Evolutionary conservation across 1,284 basidiomycete species (phyloP), one percentile per base, ranked within the genome.

Genomic region (Tilletia walkeri): DNA sequence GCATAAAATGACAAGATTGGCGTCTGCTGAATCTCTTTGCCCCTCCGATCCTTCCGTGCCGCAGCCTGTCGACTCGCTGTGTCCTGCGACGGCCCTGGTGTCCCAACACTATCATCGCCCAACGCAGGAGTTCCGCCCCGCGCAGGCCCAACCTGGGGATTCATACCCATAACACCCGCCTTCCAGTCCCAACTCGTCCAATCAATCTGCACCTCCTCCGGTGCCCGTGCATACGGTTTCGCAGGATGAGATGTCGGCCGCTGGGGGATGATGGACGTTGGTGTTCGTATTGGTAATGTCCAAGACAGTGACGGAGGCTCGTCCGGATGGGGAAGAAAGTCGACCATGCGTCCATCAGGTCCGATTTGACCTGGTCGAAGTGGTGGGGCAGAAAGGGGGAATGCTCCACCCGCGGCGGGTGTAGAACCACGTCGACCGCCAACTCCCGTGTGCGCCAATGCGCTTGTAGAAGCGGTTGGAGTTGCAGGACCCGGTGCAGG

Each of bases 1-100:
- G 79, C 75, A 75, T 78, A 79, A 63, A 83, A 83, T 0, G 78
- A 81, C 54, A 73, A 72, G 59, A 78, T 74, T 16, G 82, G 76
- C n/a, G 78, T 77, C 73, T 83, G 81, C 54, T 80, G 70, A 34
- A 50, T 50, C 45, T 66, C 65, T 24, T 66, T 67, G 2, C 65
- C 65, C 65, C 49, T 66, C 12, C 34, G 39, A 50, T 66, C 59
- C 16, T 63, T 63, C 34, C 59, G 59, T 7, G 6, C 38, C 36
- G 59, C 34, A 14, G 41, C 41, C 36, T 63, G 59, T 34, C 59
- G 59, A 34, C 34, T 38, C 59, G 36, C 34, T 12, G 38, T 12
- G 14, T 63, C 59, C 30, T 38, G 36, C 59, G 59, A 63, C n/a
- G 59, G 59, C 16, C 59, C 59, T 4, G 59, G 59, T 16, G 59